Evolutionary conservation across 352 stramenopile genomes (phyloP).

Genomic region (Phytophthora sansomeana): DNA sequence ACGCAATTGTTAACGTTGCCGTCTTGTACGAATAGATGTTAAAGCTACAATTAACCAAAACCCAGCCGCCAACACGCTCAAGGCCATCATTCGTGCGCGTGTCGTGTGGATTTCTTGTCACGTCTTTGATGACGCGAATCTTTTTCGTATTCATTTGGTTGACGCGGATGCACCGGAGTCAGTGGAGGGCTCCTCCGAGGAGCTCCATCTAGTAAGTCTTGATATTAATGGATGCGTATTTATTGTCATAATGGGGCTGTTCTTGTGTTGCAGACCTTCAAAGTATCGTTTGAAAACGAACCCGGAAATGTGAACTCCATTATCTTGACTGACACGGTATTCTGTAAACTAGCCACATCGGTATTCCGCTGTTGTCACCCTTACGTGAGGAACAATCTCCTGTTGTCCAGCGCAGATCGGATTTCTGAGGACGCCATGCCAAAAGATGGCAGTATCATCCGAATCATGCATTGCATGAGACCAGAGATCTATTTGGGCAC

Average conservation of each 20-base stretch:
- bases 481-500: not conserved
- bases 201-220: not conserved
- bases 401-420: not conserved
- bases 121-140: not conserved
- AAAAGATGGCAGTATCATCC: not conserved
- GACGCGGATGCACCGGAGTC: not conserved
- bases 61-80: not conserved
- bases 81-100: not conserved
- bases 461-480: not conserved
- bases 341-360: too few species aligned
- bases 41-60: not conserved
- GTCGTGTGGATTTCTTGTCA: slow-evolving; percentile 2
- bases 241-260: too few species aligned
- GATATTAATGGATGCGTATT: too few species aligned
- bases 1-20: not conserved
- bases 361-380: too few species aligned
- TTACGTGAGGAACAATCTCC: too few species aligned
- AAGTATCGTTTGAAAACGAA: not conserved
- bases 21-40: not conserved
- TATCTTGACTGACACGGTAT: not conserved
- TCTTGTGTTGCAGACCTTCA: not conserved
- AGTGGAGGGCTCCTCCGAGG: too few species aligned
- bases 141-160: not conserved
- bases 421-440: not conserved
- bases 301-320: not conserved